These are phyloP conservation scores for Arachis monticola DNA, from an alignment of 331 rosid genomes.

Conservation along the genomic window DNA sequence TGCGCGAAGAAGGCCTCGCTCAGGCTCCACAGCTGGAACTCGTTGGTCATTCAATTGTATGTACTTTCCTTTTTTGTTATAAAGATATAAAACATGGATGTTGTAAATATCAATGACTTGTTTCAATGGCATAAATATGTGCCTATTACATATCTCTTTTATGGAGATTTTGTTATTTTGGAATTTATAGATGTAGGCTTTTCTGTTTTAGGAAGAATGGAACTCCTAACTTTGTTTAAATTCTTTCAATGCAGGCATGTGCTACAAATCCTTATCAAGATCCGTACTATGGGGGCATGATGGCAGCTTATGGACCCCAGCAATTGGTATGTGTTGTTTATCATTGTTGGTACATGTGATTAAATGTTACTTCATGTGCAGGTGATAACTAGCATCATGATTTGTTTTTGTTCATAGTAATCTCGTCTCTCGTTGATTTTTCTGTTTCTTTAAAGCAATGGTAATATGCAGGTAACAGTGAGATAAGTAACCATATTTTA, in stretches of 20 bases:
- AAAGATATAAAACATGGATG: neutral
- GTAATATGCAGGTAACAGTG: constrained; percentile 12
- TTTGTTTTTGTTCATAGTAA: constrained; percentile 14
- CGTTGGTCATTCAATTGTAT: constrained; percentile 91
- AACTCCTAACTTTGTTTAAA: constrained; percentile 41
- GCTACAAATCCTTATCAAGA: constrained; percentile 90
- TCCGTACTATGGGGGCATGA: constrained; percentile 84
- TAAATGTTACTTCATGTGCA: constrained; percentile 16
- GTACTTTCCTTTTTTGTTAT: constrained; percentile 38
- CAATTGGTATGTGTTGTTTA: constrained; percentile 66
- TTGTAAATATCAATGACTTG: constrained; percentile 29
- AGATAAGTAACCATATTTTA: constrained; percentile 31
- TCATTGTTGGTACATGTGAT: neutral
- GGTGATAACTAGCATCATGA: neutral
- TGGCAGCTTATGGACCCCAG: constrained; percentile 86
- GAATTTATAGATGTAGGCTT: constrained; percentile 31
- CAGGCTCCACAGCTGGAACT: constrained; percentile 88
- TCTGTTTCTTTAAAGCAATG: constrained; percentile 23
- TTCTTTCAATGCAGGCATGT: constrained; percentile 79
- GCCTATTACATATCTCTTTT: constrained; percentile 24
- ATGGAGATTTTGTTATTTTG: constrained; percentile 36
- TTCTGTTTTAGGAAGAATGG: constrained; percentile 41
- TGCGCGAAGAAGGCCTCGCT: constrained; percentile 55
- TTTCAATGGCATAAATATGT: constrained; percentile 17
- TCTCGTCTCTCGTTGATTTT: neutral